Conservation (phyloP, 1,284 basidiomycete species). For the Earliella scabrosa region DNA sequence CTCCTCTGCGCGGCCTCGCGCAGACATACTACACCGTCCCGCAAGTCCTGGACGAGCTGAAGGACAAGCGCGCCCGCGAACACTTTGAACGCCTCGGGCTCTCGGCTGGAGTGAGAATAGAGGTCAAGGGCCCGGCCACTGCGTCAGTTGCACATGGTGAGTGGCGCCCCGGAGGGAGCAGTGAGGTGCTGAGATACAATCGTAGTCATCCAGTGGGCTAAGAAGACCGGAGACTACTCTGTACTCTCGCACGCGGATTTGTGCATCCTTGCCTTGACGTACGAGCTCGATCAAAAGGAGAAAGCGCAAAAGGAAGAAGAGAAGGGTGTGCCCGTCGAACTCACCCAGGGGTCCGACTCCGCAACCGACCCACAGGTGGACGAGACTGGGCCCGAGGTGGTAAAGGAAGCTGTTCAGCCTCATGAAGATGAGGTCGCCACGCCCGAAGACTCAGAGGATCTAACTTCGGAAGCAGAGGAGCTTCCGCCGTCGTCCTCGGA, state of each 20-base stretch:
- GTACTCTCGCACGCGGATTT: slow-evolving; percentile 94
- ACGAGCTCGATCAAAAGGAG: slow-evolving; percentile 69
- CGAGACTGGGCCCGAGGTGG: neutral
- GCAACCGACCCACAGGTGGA: too few species aligned
- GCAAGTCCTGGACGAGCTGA: slow-evolving; percentile 87
- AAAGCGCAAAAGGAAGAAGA: slow-evolving; percentile 36
- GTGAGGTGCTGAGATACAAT: slow-evolving; percentile 16
- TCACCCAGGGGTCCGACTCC: too few species aligned
- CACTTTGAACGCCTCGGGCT: slow-evolving; percentile 81
- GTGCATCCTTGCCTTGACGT: slow-evolving; percentile 89
- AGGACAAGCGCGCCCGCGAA: slow-evolving; percentile 85
- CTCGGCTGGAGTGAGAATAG: slow-evolving; percentile 76
- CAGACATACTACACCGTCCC: slow-evolving; percentile 86
- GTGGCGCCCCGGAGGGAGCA: slow-evolving; percentile 24
- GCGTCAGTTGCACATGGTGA: slow-evolving; percentile 79
- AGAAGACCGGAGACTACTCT: slow-evolving; percentile 96
- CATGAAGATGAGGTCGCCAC: too few species aligned
- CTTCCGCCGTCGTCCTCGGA: slow-evolving; percentile 20
- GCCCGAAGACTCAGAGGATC: slow-evolving; percentile 22
- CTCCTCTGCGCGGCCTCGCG: slow-evolving; percentile 85
- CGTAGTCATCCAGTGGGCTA: slow-evolving; percentile 88
- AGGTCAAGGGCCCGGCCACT: slow-evolving; percentile 75
- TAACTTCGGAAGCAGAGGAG: slow-evolving; percentile 21
- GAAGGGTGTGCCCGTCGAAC: neutral
- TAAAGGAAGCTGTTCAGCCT: neutral